Conservation (phyloP, 1,139 yeast species). For the Hyphopichia khmerensis region DNA sequence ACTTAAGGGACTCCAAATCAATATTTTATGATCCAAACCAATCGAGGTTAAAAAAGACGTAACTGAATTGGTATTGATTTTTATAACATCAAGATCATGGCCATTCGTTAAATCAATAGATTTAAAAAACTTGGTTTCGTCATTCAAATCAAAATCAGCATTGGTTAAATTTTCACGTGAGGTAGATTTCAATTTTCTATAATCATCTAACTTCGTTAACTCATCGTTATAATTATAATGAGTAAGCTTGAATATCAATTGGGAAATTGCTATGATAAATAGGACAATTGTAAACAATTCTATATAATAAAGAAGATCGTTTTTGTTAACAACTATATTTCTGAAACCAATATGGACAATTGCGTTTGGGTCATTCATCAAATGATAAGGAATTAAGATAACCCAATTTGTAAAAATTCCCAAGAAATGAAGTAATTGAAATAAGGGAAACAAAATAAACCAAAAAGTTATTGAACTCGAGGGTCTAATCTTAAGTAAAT, state of each 20-base stretch:
- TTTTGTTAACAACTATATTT: slow-evolving; percentile 16
- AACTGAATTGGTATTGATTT: slow-evolving; percentile 52
- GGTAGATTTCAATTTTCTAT: not conserved
- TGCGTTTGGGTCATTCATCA: slow-evolving; percentile 16
- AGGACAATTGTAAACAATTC: slow-evolving; percentile 28
- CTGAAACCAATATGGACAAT: slow-evolving; percentile 16
- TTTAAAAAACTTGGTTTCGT: slow-evolving; percentile 25
- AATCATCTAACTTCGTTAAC: not conserved
- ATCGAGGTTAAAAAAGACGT: slow-evolving; percentile 65
- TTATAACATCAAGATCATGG: slow-evolving; percentile 63
- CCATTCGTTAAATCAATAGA: slow-evolving; percentile 51
- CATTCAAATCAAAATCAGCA: slow-evolving; percentile 17
- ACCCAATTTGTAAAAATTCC: slow-evolving; percentile 25
- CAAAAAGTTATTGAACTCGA: slow-evolving; percentile 24
- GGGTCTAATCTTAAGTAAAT: slow-evolving; percentile 31
- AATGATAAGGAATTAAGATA: slow-evolving; percentile 23
- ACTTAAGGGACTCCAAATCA: slow-evolving; percentile 72
- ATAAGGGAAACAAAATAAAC: slow-evolving; percentile 15
- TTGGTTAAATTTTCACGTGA: not conserved
- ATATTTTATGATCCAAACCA: slow-evolving; percentile 69
- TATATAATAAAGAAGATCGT: slow-evolving; percentile 28
- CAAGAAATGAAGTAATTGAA: slow-evolving; percentile 18
- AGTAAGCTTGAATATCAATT: slow-evolving; percentile 27
- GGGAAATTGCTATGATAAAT: slow-evolving; percentile 27
- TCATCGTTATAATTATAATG: slow-evolving; percentile 4